Evolutionary conservation across 129 eudicot genomes (phyloP), one percentile per base, ranked within the genome.

Genomic region (Silybum marianum): DNA sequence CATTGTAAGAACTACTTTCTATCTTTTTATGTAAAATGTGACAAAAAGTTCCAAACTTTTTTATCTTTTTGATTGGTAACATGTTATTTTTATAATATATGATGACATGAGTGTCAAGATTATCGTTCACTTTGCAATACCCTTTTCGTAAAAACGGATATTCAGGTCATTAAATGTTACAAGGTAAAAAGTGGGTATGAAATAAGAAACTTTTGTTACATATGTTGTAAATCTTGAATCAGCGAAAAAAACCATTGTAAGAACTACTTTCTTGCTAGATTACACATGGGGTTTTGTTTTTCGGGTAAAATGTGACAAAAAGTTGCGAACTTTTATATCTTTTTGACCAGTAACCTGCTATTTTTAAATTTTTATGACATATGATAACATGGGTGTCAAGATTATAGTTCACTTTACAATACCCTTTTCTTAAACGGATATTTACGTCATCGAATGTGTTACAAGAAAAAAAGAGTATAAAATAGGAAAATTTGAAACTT

Each of bases 201-300:
- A 51, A 3, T 51, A 51, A 4, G n/a, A n/a, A 2, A 18, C 16
- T 22, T 51, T 16, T 51, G 7, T 51, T n/a, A 14, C 21, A 51
- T 51, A 11, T 14, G 9, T 39, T n/a, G n/a, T n/a, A n/a, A n/a
- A n/a, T n/a, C n/a, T n/a, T n/a, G n/a, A n/a, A n/a, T n/a, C n/a
- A n/a, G n/a, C n/a, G n/a, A n/a, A n/a, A n/a, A n/a, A n/a, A n/a
- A n/a, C n/a, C n/a, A n/a, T n/a, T n/a, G n/a, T n/a, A n/a, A n/a
- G n/a, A 74, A 65, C 34, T 65, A 16, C 24, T 81, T 73, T 63
- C 34, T 73, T 80, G 63, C 63, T 72, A 8, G 10, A 44, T 36
- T 81, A 66, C 30, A 62, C 60, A 5, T 11, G 34, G 30, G 32
- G 1, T 19, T 25, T 21, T 36, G 32, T 51, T 51, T 58, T 58